phyloP scores from a whole-genome alignment of 1,139 yeast species.

The Sugiyamaella novakii region DNA sequence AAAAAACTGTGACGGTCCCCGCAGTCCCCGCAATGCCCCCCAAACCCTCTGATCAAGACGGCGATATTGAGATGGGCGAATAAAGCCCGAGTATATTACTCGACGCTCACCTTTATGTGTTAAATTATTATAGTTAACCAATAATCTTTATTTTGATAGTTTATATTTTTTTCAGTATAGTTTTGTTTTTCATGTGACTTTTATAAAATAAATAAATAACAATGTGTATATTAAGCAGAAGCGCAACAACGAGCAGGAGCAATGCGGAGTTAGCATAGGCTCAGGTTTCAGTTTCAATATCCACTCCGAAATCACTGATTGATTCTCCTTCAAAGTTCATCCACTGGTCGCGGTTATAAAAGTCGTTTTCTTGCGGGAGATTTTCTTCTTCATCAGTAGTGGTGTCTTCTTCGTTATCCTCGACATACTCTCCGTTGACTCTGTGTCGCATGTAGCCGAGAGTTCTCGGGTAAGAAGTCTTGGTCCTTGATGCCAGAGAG shows the following conservation, averaged over 20 bases:
- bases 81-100: too few relatives aligned
- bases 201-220: constrained; percentile 5
- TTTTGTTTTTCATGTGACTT: constrained; percentile 3
- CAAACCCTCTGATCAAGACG: constrained; percentile 32
- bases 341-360: constrained; percentile 59
- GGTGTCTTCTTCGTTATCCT: constrained; percentile 2
- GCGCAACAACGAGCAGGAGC: too few relatives aligned
- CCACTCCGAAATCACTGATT: constrained; percentile 85
- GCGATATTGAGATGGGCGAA: constrained; percentile 40
- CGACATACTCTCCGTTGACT: constrained; percentile 10
- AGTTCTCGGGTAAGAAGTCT: constrained; percentile 19
- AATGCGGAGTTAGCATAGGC: too few relatives aligned
- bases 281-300: constrained; percentile 55
- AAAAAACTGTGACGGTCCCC: background rate
- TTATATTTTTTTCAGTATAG: constrained; percentile 9
- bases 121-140: background rate
- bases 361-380: constrained; percentile 34
- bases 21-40: too few relatives aligned
- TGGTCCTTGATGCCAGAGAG: background rate
- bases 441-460: constrained; percentile 24
- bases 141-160: background rate
- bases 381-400: constrained; percentile 12
- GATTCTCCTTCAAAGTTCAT: constrained; percentile 78
- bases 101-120: too few relatives aligned
- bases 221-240: constrained; percentile 3